Evolutionary conservation across 1,284 basidiomycete species (phyloP).

Genomic region (Trametes polyzona): DNA sequence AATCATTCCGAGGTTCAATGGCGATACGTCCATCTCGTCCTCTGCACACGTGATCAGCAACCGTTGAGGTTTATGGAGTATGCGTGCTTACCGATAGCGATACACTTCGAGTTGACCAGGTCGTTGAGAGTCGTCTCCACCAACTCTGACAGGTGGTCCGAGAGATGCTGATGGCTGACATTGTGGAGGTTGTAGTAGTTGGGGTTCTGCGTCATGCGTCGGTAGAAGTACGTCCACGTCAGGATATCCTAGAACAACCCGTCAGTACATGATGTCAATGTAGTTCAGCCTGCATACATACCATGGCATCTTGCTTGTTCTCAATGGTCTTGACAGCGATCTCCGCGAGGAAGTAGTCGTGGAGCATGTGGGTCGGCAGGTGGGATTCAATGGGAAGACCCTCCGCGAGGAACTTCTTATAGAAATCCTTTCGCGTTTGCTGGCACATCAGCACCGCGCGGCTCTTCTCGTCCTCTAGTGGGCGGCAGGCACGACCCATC

Average conservation of each 20-base stretch:
- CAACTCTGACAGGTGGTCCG: conserved; percentile 93
- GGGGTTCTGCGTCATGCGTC: conserved; percentile 93
- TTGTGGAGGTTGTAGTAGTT: conserved; percentile 96
- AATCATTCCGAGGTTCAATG: conserved; percentile 95
- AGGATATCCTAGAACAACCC: conserved; percentile 70
- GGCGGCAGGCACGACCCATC: conserved; percentile 96
- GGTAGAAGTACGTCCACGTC: conserved; percentile 97
- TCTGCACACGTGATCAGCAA: conserved; percentile 47
- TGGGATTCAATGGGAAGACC: conserved; percentile 98
- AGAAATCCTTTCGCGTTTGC: conserved; percentile 95
- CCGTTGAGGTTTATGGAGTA: no score
- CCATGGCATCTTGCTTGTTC: conserved; percentile 97
- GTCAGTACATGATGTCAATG: neutral
- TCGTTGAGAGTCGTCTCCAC: conserved; percentile 94
- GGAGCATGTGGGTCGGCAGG: conserved; percentile 82
- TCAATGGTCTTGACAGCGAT: conserved; percentile 99
- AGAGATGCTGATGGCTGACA: conserved; percentile 90
- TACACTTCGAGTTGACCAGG: conserved; percentile 93
- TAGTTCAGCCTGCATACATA: conserved; percentile 41
- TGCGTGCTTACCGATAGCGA: conserved; percentile 71
- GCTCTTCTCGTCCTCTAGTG: conserved; percentile 83
- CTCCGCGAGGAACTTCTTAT: conserved; percentile 98
- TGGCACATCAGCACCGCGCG: conserved; percentile 97
- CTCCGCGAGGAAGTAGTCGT: conserved; percentile 98
- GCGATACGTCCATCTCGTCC: conserved; percentile 92